Evolutionary conservation across 192 early-diverging fungal species (phyloP), one percentile per base, ranked within the genome.

Genomic region (Martensiomyces pterosporus): DNA sequence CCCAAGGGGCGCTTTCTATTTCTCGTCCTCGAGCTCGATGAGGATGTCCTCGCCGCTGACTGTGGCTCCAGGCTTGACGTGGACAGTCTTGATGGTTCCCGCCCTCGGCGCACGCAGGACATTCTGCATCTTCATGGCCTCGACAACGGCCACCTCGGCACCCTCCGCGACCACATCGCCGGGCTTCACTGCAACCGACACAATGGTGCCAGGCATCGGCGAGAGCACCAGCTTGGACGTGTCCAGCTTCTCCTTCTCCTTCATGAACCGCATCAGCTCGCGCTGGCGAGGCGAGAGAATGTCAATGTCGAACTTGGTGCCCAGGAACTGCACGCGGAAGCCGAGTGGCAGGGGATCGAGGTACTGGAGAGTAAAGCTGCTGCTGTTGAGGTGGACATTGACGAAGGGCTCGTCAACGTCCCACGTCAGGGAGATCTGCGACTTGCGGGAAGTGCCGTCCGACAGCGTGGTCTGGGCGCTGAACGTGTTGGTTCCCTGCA

Each of bases 71-170:
- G 80, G 61, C 52, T 75, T 55, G 4, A 94, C 87, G 43, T 79
- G 58, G 3, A 97, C 81, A 18, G 84, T 82, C 72, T 84, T 86
- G 50, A 97, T 69, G 38, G 75, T 84, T 40, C 92, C 92, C 4
- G 77, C 80, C 13, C 82, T 78, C 3, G 89, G 80, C 9, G 92
- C 82, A 2, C 87, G 75, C 41, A 97, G 56, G 7, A 94, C 85
- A 48, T 97, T 97, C 53, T 94, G 92, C 94, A 97, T 97, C 76
- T 93, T 93, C 94, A 97, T 97, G 19, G 94, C 94, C 73, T 97
- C 94, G 15, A 97, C 88, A 0, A 91, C 85, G 0, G 82, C 87
- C 22, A 97, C 60, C 56, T 91, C 92, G 12, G 75, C 74, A 2
- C 94, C 94, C 64, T 93, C 82, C 9, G 80, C 75, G 8, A 96